A percentile compares a stretch with the other conserved stretches of the same genome.
Conservation (phyloP, 371 early-diverging fungal species). For the Synchytrium microbalum region DNA sequence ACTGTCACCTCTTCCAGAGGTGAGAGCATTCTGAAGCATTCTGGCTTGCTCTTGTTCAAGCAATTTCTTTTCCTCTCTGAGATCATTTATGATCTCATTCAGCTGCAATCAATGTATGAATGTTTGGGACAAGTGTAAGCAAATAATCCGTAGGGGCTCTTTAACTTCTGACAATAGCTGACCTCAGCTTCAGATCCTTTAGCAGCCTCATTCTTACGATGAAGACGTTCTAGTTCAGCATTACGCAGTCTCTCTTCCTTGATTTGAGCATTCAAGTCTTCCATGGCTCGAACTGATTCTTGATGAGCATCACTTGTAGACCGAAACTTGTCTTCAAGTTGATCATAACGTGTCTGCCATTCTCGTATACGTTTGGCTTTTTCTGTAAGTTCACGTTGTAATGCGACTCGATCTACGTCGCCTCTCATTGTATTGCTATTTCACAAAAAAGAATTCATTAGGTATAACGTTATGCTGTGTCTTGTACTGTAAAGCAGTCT, state of each 20-base stretch:
- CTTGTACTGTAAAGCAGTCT: neutral
- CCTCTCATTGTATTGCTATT: slow-evolving; percentile 17
- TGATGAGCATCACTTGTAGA: slow-evolving; percentile 24
- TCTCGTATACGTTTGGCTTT: slow-evolving; percentile 17
- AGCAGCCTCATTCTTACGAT: slow-evolving; percentile 11
- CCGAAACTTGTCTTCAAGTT: slow-evolving; percentile 28
- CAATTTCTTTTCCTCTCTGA: slow-evolving; percentile 31
- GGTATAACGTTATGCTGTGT: neutral
- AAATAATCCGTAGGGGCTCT: too few species aligned
- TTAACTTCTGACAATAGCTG: too few species aligned
- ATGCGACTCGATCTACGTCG: slow-evolving; percentile 31
- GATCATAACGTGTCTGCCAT: slow-evolving; percentile 12
- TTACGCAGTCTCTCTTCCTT: slow-evolving; percentile 32
- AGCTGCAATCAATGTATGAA: slow-evolving; percentile 25
- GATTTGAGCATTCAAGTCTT: slow-evolving; percentile 28
- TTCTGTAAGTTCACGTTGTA: slow-evolving; percentile 33
- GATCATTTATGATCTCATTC: slow-evolving; percentile 33
- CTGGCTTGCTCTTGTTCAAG: neutral
- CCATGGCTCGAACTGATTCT: slow-evolving; percentile 23
- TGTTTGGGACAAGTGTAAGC: too few species aligned
- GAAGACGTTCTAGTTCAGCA: slow-evolving; percentile 22
- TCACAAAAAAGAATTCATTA: slow-evolving; percentile 11
- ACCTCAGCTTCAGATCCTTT: too few species aligned
- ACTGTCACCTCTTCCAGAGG: neutral
- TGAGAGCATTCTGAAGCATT: neutral